Conservation (phyloP, 768 basidiomycete species). For the Lactarius evosmus region DNA sequence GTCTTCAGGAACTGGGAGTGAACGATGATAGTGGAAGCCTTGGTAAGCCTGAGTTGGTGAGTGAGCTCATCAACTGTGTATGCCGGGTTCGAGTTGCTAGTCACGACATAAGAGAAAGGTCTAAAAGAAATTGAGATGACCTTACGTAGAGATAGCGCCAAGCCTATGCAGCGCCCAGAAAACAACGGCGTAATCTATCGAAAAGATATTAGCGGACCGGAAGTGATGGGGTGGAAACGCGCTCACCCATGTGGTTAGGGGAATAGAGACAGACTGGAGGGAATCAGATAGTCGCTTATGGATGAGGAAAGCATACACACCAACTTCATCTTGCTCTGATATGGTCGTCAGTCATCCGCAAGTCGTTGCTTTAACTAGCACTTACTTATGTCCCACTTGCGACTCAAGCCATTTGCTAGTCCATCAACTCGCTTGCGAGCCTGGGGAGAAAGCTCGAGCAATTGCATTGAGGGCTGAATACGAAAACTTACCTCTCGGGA, state of each 20-base stretch:
- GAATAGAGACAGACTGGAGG: constrained; percentile 57
- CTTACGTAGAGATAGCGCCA: constrained; percentile 58
- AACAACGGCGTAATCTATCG: constrained; percentile 49
- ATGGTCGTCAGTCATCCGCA: constrained; percentile 12
- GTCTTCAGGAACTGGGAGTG: constrained; percentile 17
- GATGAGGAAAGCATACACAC: constrained; percentile 35
- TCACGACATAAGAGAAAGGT: not conserved
- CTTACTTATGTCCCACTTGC: constrained; percentile 21
- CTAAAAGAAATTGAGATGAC: not conserved
- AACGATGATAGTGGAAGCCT: constrained; percentile 27
- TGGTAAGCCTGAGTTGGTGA: constrained; percentile 35
- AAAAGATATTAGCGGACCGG: not conserved
- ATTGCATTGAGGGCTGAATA: not conserved
- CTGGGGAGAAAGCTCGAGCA: not conserved
- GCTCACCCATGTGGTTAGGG: constrained; percentile 59
- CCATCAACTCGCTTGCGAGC: constrained; percentile 16
- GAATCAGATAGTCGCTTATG: not conserved
- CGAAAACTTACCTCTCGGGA: constrained; percentile 45
- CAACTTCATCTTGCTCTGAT: constrained; percentile 50
- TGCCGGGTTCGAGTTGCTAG: constrained; percentile 34
- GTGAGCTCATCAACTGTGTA: constrained; percentile 36
- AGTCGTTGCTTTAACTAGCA: not conserved
- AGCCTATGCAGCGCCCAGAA: constrained; percentile 61
- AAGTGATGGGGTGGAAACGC: not conserved
- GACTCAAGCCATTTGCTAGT: constrained; percentile 20